Percentiles rank a stretch among this genome's conserved stretches.
These are phyloP conservation scores for Panus rudis DNA, from an alignment of 768 basidiomycete genomes.

Conservation along the genomic window DNA sequence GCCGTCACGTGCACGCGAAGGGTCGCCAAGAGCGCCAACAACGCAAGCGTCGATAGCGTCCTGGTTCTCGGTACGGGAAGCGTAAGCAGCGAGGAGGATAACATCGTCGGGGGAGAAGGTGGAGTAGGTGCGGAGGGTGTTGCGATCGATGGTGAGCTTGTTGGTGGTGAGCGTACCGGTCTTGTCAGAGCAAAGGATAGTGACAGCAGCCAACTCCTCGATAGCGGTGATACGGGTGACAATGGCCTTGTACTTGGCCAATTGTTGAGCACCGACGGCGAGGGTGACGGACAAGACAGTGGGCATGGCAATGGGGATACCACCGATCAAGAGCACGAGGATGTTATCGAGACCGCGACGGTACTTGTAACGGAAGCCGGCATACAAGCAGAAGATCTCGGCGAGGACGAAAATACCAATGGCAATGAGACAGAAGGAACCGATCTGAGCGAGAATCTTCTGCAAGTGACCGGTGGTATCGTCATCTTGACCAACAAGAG, in stretches of 20 bases:
- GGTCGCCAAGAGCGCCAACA: constrained; percentile 70
- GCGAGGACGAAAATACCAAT: constrained; percentile 95
- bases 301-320: constrained; percentile 99
- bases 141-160: constrained; percentile 95
- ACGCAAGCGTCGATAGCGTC: constrained; percentile 94
- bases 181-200: constrained; percentile 98
- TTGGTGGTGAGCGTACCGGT: constrained; percentile 98
- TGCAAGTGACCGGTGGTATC: constrained; percentile 98
- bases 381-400: constrained; percentile 91
- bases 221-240: constrained; percentile 99
- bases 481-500: constrained; percentile 95
- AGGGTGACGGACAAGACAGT: constrained; percentile 97
- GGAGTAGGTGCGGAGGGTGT: constrained; percentile 87
- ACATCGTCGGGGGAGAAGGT: constrained; percentile 86
- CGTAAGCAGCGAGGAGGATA: constrained; percentile 90
- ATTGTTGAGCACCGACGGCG: constrained; percentile 97
- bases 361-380: constrained; percentile 85
- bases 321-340: constrained; percentile 97
- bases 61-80: constrained; percentile 98
- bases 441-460: constrained; percentile 96
- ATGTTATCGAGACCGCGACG: constrained; percentile 96
- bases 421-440: constrained; percentile 93
- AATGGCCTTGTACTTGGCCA: constrained; percentile 99
- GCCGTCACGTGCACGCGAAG: constrained; percentile 71
- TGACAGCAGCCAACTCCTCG: constrained; percentile 96